Evolutionary conservation across 345 rosid species (phyloP), one percentile per base, ranked within the genome.

Genomic region (Populus ilicifolia): DNA sequence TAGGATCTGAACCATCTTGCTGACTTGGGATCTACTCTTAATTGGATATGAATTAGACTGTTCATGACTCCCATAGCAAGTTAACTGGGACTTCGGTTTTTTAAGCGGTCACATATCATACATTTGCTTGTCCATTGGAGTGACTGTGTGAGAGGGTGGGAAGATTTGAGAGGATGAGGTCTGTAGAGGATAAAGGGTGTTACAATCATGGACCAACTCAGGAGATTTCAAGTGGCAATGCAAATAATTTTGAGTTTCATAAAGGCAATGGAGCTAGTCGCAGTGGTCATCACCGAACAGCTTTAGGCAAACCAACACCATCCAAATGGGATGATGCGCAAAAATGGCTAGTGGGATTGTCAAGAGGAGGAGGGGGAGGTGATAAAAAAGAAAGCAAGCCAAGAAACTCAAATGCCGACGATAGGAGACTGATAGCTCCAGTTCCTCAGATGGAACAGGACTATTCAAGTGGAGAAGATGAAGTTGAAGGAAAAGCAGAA

Each of bases 251-350:
- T 43, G 94, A 91, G 90, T 92, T 90, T 84, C 97, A 89, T 43
- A 89, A 89, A 81, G 87, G 89, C 23, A 90, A 86, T 80, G 80
- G 89, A 10, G 83, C 84, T 43, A 90, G 79, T 65, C 87, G 89
- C 25, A 80, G 84, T 43, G 85, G 88, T 79, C 94, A 90, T 73
- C 94, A 89, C 80, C 83, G 97, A 43, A 87, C 90, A 21, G 90
- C 94, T 30, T 81, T 95, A 72, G 97, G 97, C 17, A 95, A 93
- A 70, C 94, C 94, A 7, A 86, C 99, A 11, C 99, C 98, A 33
- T 95, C 99, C 0, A 95, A 95, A 84, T 93, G 99, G 98, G 99
- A 95, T 68, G 99, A 95, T 74, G 98, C 98, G n/a, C 98, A 95
- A 71, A 95, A 95, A 86, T 95, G 99, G 99, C 89, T 95, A 14